Evolutionary conservation across 495 filamentous ascomycete species (phyloP), one percentile per base, ranked within the genome.

Genomic region (Hypoxylon cercidicola): DNA sequence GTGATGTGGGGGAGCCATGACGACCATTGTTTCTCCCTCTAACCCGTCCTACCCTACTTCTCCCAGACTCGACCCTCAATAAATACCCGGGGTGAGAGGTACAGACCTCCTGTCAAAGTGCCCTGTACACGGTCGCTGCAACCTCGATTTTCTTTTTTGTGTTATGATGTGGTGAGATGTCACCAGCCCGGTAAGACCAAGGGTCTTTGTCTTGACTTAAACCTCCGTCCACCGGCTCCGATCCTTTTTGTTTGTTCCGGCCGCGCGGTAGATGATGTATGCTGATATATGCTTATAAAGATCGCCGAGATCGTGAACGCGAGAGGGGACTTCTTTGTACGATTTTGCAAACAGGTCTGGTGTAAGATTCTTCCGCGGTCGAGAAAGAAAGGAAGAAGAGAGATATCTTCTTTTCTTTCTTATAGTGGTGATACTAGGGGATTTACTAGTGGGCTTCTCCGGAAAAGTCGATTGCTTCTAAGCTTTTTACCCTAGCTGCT

Each of bases 101-200:
- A 7, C 11, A 13, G 16, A 18, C 21, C 41, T 45, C 20, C 30
- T 45, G 25, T 19, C 19, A 51, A 21, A 57, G 1, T 11, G 11
- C 37, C 4, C 34, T 44, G 4, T 19, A 39, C 13, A 44, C 39
- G 35, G 23, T 51, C 18, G 30, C 21, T 19, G 21, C 23, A 41
- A 35, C 41, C 37, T 20, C 16, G 34, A 41, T n/a, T n/a, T n/a
- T n/a, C 25, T 54, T 49, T 19, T 49, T 19, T 32, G 25, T 30
- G 53, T 30, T 44, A 48, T 66, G 51, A 18, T 34, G 37, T 1
- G 53, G 53, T 44, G 41, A 40, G 43, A 58, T 57, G 53, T 62
- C 52, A 67, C 50, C n/a, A 21, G 11, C 5, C 21, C 39, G 25
- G 61, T 57, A 41, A 64, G 30, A 64, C 53, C n/a, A 51, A 58